Evolutionary conservation across 2,329 filamentous ascomycete genomes (phyloP).

Genomic region (Aspergillus vadensis): DNA sequence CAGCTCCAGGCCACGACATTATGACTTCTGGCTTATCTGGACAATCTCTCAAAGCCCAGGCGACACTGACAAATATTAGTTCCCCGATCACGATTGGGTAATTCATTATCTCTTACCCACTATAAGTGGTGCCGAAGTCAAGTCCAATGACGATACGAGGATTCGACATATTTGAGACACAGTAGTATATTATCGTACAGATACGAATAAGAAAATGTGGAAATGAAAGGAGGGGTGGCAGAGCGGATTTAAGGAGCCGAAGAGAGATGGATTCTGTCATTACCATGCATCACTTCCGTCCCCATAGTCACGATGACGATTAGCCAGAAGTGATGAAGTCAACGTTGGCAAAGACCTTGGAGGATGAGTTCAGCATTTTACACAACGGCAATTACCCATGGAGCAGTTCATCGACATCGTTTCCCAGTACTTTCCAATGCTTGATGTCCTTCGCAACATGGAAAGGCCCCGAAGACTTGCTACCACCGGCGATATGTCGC

Average conservation of each 20-base stretch:
- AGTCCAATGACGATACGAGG: slow-evolving; percentile 26
- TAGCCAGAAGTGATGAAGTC: neutral
- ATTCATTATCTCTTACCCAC: slow-evolving; percentile 21
- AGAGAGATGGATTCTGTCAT: neutral
- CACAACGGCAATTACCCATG: too few relatives aligned
- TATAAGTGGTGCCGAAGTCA: slow-evolving; percentile 37
- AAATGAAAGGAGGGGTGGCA: neutral
- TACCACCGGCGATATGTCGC: neutral
- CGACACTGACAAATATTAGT: slow-evolving; percentile 15
- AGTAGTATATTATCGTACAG: neutral
- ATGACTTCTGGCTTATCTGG: slow-evolving; percentile 24
- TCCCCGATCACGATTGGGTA: neutral
- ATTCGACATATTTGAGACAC: neutral
- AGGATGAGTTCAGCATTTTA: too few relatives aligned
- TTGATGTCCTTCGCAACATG: too few relatives aligned
- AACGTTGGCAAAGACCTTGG: neutral
- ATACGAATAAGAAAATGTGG: neutral
- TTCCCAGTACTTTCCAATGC: too few relatives aligned
- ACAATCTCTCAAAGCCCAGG: slow-evolving; percentile 21
- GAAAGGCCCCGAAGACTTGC: too few relatives aligned
- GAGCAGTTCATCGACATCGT: too few relatives aligned
- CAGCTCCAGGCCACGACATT: slow-evolving; percentile 28
- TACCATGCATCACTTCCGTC: neutral
- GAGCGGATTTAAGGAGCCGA: neutral
- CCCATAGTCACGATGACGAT: neutral